Conservation (phyloP, 2,329 filamentous ascomycete genomes). For the Cladophialophora psammophila region DNA sequence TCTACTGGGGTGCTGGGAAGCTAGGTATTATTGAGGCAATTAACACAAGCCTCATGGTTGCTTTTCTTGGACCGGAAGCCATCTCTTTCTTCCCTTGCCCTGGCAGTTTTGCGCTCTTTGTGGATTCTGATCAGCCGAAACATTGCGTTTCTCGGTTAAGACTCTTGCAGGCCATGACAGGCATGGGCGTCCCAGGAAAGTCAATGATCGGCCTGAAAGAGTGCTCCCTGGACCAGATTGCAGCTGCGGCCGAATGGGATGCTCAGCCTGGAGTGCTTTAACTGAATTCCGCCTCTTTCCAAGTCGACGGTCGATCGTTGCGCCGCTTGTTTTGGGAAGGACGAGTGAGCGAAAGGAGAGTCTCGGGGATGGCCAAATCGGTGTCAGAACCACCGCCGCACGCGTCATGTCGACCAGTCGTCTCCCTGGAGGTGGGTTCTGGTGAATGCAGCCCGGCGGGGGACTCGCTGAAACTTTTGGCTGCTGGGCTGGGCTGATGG, state of each 20-base stretch:
- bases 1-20: neutral
- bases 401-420: constrained; percentile 25
- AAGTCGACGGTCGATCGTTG: constrained; percentile 10
- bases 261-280: neutral
- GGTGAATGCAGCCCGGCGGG: constrained; percentile 23
- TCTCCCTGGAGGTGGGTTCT: constrained; percentile 3
- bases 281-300: neutral
- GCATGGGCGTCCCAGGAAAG: neutral
- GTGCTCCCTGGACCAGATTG: neutral
- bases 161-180: constrained; percentile 4
- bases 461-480: constrained; percentile 10
- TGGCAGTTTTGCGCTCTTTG: neutral
- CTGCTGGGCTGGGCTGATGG: neutral
- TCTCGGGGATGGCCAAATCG: constrained; percentile 17
- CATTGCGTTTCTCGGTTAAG: constrained; percentile 13
- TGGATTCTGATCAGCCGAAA: constrained; percentile 24
- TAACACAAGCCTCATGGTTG: neutral
- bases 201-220: neutral
- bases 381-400: constrained; percentile 23
- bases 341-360: constrained; percentile 9
- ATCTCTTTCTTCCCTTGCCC: neutral
- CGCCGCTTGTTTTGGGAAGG: constrained; percentile 5
- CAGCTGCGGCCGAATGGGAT: neutral
- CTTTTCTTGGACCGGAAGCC: neutral
- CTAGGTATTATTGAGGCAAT: neutral